Conservation (phyloP, 176 grass and related monocot species). For the Cocos nucifera region DNA sequence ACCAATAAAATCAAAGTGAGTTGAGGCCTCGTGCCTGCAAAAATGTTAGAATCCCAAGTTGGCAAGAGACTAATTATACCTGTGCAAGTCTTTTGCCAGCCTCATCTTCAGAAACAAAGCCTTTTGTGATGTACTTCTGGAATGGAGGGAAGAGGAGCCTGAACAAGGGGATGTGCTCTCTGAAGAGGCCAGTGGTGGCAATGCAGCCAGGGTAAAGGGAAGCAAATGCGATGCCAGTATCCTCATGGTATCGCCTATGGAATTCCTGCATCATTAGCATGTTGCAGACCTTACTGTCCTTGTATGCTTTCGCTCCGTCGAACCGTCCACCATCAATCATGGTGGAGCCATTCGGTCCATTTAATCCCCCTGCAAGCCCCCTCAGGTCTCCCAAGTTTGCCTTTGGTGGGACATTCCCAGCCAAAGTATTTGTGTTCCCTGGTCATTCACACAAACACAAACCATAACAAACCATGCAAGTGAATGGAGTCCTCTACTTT, state of each 20-base stretch:
- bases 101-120: conserved; percentile 87
- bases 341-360: conserved; percentile 41
- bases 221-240: conserved; percentile 75
- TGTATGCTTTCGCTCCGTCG: conserved; percentile 96
- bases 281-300: conserved; percentile 99
- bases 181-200: conserved; percentile 87
- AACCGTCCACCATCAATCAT: conserved; percentile 92
- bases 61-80: conserved; percentile 17
- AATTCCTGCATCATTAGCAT: conserved; percentile 99
- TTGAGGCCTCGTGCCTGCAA: not conserved
- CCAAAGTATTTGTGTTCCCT: conserved; percentile 97
- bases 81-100: conserved; percentile 89
- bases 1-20: not conserved
- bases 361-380: conserved; percentile 64
- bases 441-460: not conserved
- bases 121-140: conserved; percentile 99
- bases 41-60: too few relatives aligned
- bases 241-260: conserved; percentile 81
- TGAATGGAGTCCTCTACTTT: conserved; percentile 45
- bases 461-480: conserved; percentile 80
- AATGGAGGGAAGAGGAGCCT: conserved; percentile 78
- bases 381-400: conserved; percentile 91
- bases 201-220: conserved; percentile 97
- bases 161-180: conserved; percentile 81
- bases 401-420: conserved; percentile 79